phyloP scores from a whole-genome alignment of 2,329 filamentous ascomycete genomes.

The Sporothrix inflata region DNA sequence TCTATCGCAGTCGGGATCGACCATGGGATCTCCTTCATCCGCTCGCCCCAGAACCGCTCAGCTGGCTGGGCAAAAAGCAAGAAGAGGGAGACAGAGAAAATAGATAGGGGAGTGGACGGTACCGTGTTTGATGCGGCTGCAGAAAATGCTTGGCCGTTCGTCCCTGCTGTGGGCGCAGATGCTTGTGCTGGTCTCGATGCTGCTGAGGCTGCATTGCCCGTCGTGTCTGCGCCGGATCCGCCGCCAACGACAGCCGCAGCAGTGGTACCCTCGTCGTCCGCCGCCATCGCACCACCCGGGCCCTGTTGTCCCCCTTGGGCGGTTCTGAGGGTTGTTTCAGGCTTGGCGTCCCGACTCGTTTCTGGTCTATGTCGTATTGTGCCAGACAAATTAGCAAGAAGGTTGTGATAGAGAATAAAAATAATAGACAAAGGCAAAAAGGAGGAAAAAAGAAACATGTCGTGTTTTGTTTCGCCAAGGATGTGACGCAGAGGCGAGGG shows the following conservation, averaged over 20 bases:
- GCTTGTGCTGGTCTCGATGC: not conserved
- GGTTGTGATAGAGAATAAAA: not conserved
- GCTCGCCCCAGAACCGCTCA: conserved; percentile 9
- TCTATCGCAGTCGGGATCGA: conserved; percentile 17
- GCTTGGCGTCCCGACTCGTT: conserved; percentile 44
- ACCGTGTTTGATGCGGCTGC: conserved; percentile 19
- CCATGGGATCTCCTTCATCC: conserved; percentile 24
- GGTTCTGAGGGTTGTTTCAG: conserved; percentile 38
- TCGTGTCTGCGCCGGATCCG: not conserved
- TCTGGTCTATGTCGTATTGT: conserved; percentile 34
- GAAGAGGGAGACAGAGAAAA: not conserved
- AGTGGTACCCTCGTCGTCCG: not conserved
- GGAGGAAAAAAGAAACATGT: conserved; percentile 26
- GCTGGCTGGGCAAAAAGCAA: conserved; percentile 4
- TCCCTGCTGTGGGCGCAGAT: not conserved
- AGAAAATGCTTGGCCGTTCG: conserved; percentile 22
- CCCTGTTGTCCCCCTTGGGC: not conserved
- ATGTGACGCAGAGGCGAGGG: not conserved
- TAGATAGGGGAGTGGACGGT: not conserved
- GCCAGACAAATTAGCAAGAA: conserved; percentile 27
- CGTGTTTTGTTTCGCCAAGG: conserved; percentile 32
- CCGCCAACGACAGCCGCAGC: not conserved
- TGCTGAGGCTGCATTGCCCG: not conserved
- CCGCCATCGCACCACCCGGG: not conserved
- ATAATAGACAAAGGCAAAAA: not conserved